Evolutionary conservation across 2,329 filamentous ascomycete species (phyloP).

Genomic region (Penicillium olsonii): DNA sequence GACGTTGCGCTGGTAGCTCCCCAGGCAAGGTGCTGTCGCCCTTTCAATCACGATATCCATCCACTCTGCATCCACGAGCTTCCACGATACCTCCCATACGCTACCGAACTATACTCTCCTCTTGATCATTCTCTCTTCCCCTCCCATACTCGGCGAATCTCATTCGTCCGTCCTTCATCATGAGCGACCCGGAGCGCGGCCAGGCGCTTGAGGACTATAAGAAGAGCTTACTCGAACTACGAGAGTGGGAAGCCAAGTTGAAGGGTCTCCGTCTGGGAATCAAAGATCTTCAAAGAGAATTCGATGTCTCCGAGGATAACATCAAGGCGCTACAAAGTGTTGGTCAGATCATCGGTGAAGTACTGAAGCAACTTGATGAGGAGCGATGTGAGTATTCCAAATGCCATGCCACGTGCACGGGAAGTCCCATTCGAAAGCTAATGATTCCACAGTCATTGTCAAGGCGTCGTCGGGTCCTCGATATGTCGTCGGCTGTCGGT

Average conservation of each 20-base stretch:
- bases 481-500: slow-evolving; percentile 97
- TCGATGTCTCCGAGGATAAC: slow-evolving; percentile 96
- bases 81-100: not conserved
- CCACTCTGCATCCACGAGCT: slow-evolving; percentile 4
- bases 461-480: slow-evolving; percentile 96
- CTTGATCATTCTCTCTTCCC: slow-evolving; percentile 1
- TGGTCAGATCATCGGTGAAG: slow-evolving; percentile 98
- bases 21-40: slow-evolving; percentile 22
- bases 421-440: slow-evolving; percentile 15
- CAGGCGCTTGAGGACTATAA: slow-evolving; percentile 78
- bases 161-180: slow-evolving; percentile 25
- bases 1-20: slow-evolving; percentile 29
- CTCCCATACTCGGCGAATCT: slow-evolving; percentile 5
- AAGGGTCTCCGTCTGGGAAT: slow-evolving; percentile 93
- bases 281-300: slow-evolving; percentile 92
- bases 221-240: slow-evolving; percentile 82
- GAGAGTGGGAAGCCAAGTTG: slow-evolving; percentile 98
- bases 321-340: slow-evolving; percentile 99
- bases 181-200: slow-evolving; percentile 58
- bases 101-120: not conserved
- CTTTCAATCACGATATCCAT: slow-evolving; percentile 20
- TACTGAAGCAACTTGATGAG: slow-evolving; percentile 97
- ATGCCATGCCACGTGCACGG: slow-evolving; percentile 6
- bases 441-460: slow-evolving; percentile 74
- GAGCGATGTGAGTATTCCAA: slow-evolving; percentile 79